Evolutionary conservation across 73 alveolate species (phyloP).

Genomic region (Stentor coeruleus): DNA sequence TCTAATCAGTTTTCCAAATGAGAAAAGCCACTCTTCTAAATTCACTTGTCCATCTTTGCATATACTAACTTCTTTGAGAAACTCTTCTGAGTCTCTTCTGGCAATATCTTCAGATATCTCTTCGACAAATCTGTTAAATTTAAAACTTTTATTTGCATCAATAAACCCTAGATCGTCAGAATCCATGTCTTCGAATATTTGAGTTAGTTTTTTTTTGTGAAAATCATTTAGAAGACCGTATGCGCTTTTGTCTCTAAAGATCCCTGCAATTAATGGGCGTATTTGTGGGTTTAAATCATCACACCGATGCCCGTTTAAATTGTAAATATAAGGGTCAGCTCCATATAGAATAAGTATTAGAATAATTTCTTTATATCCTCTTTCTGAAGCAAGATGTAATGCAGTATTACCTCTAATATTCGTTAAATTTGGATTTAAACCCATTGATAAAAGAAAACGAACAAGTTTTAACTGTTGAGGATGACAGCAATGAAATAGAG

Average conservation of each 20-base stretch:
- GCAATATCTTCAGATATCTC: conserved; percentile 7
- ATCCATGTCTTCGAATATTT: conserved; percentile 23
- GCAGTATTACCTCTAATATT: conserved; percentile 19
- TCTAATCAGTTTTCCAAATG: conserved; percentile 1
- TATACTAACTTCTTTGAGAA: neutral
- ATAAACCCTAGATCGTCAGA: neutral
- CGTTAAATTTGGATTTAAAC: neutral
- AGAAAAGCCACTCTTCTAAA: conserved; percentile 20
- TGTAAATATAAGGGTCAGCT: neutral
- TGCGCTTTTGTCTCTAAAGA: neutral
- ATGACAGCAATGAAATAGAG: neutral
- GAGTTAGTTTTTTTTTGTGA: neutral
- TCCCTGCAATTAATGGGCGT: neutral
- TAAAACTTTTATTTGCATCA: neutral
- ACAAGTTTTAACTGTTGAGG: neutral
- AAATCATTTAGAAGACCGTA: neutral
- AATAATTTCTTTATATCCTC: neutral
- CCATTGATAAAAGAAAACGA: neutral
- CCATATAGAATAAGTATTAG: neutral
- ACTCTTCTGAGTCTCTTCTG: neutral
- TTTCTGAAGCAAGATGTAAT: neutral
- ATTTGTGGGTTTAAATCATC: conserved; percentile 5
- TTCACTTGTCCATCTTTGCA: conserved; percentile 12
- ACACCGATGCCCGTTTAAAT: neutral
- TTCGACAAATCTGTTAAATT: conserved; percentile 13